Base-by-base conservation (phyloP, 805 yeast genomes). In the Tetrapisispora arboricola region DNA sequence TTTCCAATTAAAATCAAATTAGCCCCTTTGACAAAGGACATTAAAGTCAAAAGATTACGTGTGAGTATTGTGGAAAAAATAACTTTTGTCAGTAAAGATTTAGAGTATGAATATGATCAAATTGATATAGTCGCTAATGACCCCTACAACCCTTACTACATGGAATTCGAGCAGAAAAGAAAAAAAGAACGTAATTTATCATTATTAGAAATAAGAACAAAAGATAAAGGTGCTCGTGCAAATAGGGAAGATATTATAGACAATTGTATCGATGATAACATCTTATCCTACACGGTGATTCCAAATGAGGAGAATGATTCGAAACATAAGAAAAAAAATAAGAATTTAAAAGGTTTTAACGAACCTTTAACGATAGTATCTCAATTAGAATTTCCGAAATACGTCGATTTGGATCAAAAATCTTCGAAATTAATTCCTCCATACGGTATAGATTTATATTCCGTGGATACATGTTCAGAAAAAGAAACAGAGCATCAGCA, bases 31-130 rank as follows among this genome's bases (percentile, higher is more conserved):
- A 72, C 70, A 4, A 82, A 83, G 57, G 72, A 73, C 39, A 68
- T 84, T 4, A 65, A 68, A 3, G 60, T 84, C 27, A 82, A 79
- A 46, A 65, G 88, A 49, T 67, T 84, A 39, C 73, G 76, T 44
- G 70, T 83, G 40, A 80, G 80, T 46, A 69, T 83, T 11, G 64
- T 79, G 43, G 92, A 84, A 54, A 71, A 78, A 44, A 71, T 80
- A 8, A 72, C 83, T 0, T 80, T 78, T 55, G 71, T 70, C 7
- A 75, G 84, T 8, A 75, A 72, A 44, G 73, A 73, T 49, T 56
- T 72, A 44, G 66, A 70, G 32, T 65, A 60, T 44, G 80, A 75
- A 49, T 70, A 68, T 39, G 84, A 79, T 38, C 74, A 71, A 30
- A 74, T 73, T 18, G 64, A 60, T 36, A 50, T 53, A 2, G 44